Evolutionary conservation across 139 green algal genomes (phyloP).

Genomic region (Penium margaritaceum): DNA sequence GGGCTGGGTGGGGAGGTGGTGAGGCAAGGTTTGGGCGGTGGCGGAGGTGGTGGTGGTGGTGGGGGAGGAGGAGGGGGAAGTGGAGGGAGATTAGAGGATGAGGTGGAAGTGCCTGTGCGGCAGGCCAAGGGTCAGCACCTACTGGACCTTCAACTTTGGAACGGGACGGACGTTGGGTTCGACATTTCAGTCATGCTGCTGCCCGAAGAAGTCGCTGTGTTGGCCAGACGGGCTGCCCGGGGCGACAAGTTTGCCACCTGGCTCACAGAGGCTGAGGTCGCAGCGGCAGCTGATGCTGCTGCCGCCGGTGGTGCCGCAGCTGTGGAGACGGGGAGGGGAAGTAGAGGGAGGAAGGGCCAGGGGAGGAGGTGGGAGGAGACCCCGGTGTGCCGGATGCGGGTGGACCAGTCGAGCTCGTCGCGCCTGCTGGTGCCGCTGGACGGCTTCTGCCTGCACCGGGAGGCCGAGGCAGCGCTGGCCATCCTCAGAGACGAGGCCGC

Average conservation of each 20-base stretch:
- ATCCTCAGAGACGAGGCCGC: neutral
- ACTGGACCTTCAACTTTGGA: slow-evolving; percentile 41
- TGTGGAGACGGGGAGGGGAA: no score
- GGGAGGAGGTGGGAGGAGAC: no score
- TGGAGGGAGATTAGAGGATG: slow-evolving; percentile 2
- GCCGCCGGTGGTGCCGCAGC: neutral
- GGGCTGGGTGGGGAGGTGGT: no score
- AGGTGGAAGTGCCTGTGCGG: slow-evolving; percentile 21
- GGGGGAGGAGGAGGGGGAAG: slow-evolving; percentile 10
- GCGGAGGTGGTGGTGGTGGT: neutral
- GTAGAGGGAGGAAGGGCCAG: no score
- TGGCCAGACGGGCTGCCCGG: neutral
- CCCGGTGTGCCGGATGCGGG: neutral
- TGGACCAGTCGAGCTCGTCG: slow-evolving; percentile 32
- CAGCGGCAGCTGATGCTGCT: neutral
- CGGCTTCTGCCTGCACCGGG: neutral
- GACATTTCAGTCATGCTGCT: no score
- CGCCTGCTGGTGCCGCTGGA: slow-evolving; percentile 36
- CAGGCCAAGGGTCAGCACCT: slow-evolving; percentile 30
- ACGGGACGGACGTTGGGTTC: slow-evolving; percentile 39
- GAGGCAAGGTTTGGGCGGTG: no score
- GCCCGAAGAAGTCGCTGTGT: slow-evolving; percentile 25
- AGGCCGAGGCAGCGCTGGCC: slow-evolving; percentile 5
- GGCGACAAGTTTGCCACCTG: neutral
- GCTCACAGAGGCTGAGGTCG: no score